A percentile compares a stretch with the other conserved stretches of the same genome.
Evolutionary conservation across 345 rosid genomes (phyloP).

Genomic region (Lumnitzera littorea): DNA sequence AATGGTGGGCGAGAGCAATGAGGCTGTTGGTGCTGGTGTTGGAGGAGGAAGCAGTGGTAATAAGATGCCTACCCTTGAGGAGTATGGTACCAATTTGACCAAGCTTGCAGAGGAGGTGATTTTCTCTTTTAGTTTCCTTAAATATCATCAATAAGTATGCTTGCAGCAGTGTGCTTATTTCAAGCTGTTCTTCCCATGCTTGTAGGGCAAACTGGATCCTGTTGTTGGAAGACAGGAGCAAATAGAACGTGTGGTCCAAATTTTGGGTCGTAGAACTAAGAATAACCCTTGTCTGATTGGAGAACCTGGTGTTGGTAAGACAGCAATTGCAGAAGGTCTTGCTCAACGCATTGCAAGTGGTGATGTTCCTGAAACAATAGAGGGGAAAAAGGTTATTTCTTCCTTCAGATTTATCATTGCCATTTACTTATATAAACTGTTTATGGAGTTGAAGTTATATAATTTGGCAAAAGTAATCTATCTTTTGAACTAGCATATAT

Average conservation of each 20-base stretch:
- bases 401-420: not conserved
- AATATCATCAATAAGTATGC: not conserved
- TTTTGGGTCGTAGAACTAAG: constrained; percentile 93
- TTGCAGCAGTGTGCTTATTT: too few species aligned
- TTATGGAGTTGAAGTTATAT: not conserved
- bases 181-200: constrained; percentile 3
- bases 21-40: constrained; percentile 69
- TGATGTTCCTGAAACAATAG: constrained; percentile 97
- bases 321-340: constrained; percentile 99
- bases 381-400: constrained; percentile 75
- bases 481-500: too few species aligned
- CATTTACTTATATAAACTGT: not conserved
- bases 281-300: constrained; percentile 98
- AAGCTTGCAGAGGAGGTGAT: constrained; percentile 94
- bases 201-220: constrained; percentile 95
- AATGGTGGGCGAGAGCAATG: constrained; percentile 94
- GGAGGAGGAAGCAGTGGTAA: constrained; percentile 72
- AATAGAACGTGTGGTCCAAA: constrained; percentile 92
- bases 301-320: constrained; percentile 99
- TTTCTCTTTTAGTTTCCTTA: constrained; percentile 3
- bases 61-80: constrained; percentile 98
- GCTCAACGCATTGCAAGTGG: constrained; percentile 91
- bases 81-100: constrained; percentile 95
- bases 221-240: constrained; percentile 98
- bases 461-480: not conserved